These are phyloP conservation scores for Rhamnella rubrinervis DNA, from an alignment of 331 rosid genomes.

Conservation along the genomic window DNA sequence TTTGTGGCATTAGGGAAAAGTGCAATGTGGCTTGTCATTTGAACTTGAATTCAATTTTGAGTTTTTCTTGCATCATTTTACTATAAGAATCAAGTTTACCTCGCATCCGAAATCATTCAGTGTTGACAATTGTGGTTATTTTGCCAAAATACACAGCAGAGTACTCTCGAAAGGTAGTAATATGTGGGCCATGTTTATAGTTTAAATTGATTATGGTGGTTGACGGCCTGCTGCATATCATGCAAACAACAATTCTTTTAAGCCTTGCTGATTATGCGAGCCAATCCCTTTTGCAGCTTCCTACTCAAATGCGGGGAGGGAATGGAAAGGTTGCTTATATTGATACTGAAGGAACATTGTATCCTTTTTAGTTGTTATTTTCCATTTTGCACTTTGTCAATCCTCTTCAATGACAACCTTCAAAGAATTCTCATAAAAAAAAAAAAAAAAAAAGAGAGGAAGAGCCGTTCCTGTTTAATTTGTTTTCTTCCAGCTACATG, in stretches of 20 bases:
- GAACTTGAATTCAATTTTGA: background rate
- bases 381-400: conserved; percentile 3
- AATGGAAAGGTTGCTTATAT: conserved; percentile 97
- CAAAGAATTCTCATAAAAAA: background rate
- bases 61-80: background rate
- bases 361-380: conserved; percentile 34
- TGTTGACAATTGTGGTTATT: background rate
- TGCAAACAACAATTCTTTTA: background rate
- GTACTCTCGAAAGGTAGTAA: background rate
- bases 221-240: background rate
- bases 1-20: background rate
- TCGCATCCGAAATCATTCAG: background rate
- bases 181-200: background rate
- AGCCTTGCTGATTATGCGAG: conserved; percentile 13
- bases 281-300: conserved; percentile 58
- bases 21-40: background rate
- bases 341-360: conserved; percentile 98
- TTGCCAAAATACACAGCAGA: background rate
- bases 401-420: background rate
- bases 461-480: background rate
- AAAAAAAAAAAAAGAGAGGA: background rate
- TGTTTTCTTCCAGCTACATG: conserved; percentile 34
- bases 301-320: conserved; percentile 86
- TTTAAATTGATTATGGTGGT: conserved; percentile 2
- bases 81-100: background rate